Conservation (phyloP, 495 filamentous ascomycete genomes). For the Apiosordaria backusii region DNA sequence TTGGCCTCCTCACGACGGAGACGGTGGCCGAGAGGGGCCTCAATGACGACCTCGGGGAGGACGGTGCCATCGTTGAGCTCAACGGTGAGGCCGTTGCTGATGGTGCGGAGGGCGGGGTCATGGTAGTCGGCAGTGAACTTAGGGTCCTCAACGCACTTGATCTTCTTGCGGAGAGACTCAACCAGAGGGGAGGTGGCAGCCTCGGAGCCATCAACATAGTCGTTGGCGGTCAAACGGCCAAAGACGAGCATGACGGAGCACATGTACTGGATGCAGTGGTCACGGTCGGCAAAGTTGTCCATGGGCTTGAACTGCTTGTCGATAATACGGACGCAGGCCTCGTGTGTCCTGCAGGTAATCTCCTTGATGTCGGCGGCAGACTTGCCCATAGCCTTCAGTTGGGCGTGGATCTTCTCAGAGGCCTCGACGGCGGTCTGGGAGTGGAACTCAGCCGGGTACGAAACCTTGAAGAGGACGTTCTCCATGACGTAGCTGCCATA, state of each 20-base stretch:
- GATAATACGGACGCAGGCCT: conserved; percentile 97
- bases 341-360: conserved; percentile 91
- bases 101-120: conserved; percentile 84
- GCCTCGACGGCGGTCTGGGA: conserved; percentile 97
- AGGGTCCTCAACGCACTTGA: conserved; percentile 92
- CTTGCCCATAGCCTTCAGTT: conserved; percentile 81
- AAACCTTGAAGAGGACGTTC: conserved; percentile 99
- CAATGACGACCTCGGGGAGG: conserved; percentile 85
- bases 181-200: conserved; percentile 86
- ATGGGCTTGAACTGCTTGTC: conserved; percentile 99
- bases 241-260: conserved; percentile 90
- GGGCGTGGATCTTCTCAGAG: conserved; percentile 77
- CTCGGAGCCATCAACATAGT: conserved; percentile 89
- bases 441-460: conserved; percentile 98
- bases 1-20: conserved; percentile 93
- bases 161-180: conserved; percentile 84
- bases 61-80: conserved; percentile 93
- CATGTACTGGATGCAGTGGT: conserved; percentile 99
- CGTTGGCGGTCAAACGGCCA: conserved; percentile 82
- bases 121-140: conserved; percentile 95
- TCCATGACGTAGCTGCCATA: conserved; percentile 99
- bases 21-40: conserved; percentile 91
- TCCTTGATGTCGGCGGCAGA: conserved; percentile 90
- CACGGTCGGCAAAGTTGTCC: conserved; percentile 99
- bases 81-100: conserved; percentile 92